phyloP scores from a whole-genome alignment of 2,329 filamentous ascomycete genomes.

The Penicillium sp. region DNA sequence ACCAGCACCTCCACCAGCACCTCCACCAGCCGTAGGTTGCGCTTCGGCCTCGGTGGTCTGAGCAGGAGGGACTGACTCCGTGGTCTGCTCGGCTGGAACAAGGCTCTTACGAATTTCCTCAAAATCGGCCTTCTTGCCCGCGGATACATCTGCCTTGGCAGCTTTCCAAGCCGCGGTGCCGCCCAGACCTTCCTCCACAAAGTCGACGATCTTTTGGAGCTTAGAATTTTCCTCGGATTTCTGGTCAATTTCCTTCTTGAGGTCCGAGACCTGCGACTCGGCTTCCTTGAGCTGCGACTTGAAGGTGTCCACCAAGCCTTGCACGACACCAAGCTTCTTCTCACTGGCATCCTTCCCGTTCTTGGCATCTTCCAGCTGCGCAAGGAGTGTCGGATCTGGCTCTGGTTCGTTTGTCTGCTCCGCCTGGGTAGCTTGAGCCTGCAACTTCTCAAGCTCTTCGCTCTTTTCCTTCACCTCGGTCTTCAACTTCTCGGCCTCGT shows the following conservation, averaged over 20 bases:
- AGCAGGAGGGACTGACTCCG: conserved; percentile 12
- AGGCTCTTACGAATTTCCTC: conserved; percentile 37
- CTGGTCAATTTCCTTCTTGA: conserved; percentile 46
- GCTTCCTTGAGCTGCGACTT: conserved; percentile 57
- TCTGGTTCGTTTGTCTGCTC: conserved; percentile 21
- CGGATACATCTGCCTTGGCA: conserved; percentile 34
- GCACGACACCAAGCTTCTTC: conserved; percentile 57
- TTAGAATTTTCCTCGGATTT: conserved; percentile 38
- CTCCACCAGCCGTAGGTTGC: conserved; percentile 24
- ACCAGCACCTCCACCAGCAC: conserved; percentile 42
- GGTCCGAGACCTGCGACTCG: conserved; percentile 50
- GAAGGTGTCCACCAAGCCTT: conserved; percentile 57
- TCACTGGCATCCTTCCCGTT: conserved; percentile 45
- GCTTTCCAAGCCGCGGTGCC: conserved; percentile 39
- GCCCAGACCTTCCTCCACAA: conserved; percentile 42
- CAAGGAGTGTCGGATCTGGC: conserved; percentile 27
- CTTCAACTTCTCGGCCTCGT: conserved; percentile 37
- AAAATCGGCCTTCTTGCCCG: conserved; percentile 38
- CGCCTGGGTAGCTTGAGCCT: conserved; percentile 29
- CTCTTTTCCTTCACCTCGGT: conserved; percentile 44
- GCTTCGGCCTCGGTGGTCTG: conserved; percentile 20
- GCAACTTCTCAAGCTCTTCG: conserved; percentile 41
- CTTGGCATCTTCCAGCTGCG: conserved; percentile 38
- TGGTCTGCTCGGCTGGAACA: conserved; percentile 22
- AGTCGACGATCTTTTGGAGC: conserved; percentile 40